Conservation (phyloP, 1,284 basidiomycete genomes). For the Cutaneotrichosporon mucoides region DNA sequence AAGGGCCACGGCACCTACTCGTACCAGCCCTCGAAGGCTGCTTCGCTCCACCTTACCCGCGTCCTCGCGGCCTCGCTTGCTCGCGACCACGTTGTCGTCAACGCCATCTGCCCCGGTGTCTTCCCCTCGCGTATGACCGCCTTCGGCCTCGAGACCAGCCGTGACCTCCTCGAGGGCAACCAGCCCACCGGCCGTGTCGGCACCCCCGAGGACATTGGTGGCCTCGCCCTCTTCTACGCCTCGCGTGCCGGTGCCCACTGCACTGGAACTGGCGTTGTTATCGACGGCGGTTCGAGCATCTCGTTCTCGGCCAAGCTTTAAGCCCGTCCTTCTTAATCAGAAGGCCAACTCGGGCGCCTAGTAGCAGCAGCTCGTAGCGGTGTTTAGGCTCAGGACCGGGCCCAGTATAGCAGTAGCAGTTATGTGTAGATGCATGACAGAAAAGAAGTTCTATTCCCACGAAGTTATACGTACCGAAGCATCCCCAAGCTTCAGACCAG, state of each 20-base stretch:
- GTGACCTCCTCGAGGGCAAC: slow-evolving; percentile 18
- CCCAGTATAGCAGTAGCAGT: too few relatives aligned
- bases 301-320: slow-evolving; percentile 18
- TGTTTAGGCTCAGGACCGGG: too few relatives aligned
- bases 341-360: background rate
- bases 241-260: slow-evolving; percentile 33
- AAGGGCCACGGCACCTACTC: slow-evolving; percentile 26
- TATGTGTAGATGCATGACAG: too few relatives aligned
- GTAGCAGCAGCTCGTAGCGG: too few relatives aligned
- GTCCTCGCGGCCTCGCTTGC: slow-evolving; percentile 26
- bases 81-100: slow-evolving; percentile 35
- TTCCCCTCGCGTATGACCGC: slow-evolving; percentile 39
- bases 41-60: slow-evolving; percentile 25
- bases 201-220: slow-evolving; percentile 36
- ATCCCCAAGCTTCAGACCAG: too few relatives aligned
- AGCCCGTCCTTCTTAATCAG: background rate
- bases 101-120: slow-evolving; percentile 35
- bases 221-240: slow-evolving; percentile 31
- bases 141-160: slow-evolving; percentile 22
- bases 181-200: slow-evolving; percentile 35
- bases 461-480: too few relatives aligned
- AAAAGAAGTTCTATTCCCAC: too few relatives aligned
- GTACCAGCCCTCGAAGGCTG: slow-evolving; percentile 21
- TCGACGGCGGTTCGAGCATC: slow-evolving; percentile 24
- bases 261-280: slow-evolving; percentile 29